These are phyloP conservation scores for Tolypocladium amazonense DNA, from an alignment of 2,329 filamentous ascomycete genomes.

Conservation along the genomic window DNA sequence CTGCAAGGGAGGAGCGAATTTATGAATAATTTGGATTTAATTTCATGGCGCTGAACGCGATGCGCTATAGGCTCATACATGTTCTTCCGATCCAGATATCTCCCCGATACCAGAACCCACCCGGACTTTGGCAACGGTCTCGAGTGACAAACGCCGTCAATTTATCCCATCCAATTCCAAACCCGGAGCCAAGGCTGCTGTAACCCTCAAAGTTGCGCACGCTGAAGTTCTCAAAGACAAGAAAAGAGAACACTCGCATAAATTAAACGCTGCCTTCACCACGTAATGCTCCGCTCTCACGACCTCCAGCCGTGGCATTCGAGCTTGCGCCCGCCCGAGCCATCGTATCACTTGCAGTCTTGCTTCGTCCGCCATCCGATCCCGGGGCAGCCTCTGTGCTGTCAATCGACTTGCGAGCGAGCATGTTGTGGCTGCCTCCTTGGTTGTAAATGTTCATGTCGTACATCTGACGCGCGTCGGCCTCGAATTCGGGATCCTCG, in stretches of 20 bases:
- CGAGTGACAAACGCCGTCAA: background rate
- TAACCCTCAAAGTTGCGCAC: background rate
- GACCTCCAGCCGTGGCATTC: slow-evolving; percentile 27
- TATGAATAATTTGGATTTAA: background rate
- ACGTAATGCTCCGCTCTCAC: slow-evolving; percentile 25
- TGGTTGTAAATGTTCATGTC: slow-evolving; percentile 6
- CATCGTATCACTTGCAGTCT: slow-evolving; percentile 18
- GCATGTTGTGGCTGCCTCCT: background rate
- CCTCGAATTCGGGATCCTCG: slow-evolving; percentile 26
- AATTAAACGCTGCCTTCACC: slow-evolving; percentile 15
- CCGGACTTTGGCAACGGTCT: background rate
- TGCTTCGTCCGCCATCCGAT: slow-evolving; percentile 17
- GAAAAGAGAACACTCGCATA: too few relatives aligned
- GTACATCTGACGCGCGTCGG: slow-evolving; percentile 18
- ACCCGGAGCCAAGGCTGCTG: background rate
- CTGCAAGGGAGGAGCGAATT: too few relatives aligned
- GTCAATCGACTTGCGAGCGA: slow-evolving; percentile 11
- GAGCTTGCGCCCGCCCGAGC: slow-evolving; percentile 22
- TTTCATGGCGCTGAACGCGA: background rate
- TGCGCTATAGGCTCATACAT: background rate
- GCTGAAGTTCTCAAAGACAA: background rate
- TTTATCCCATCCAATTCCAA: background rate
- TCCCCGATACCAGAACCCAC: background rate
- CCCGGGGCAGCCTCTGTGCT: slow-evolving; percentile 23
- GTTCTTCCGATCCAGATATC: background rate